These are phyloP conservation scores for Gamarada debralockiae DNA, from an alignment of 495 filamentous ascomycete genomes.

Conservation along the genomic window DNA sequence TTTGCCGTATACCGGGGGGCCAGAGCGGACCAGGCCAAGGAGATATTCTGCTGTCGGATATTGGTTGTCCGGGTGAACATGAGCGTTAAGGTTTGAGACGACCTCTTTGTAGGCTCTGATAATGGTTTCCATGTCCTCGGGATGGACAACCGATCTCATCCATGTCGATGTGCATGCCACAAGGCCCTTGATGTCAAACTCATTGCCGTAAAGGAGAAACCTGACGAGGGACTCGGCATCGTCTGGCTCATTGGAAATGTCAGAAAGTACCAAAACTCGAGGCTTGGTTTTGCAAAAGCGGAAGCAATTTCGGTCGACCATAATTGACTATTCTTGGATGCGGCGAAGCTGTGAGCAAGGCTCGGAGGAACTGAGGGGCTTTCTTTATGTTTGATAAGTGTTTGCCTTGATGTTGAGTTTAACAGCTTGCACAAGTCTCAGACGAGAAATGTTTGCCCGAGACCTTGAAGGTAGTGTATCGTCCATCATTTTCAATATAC, in stretches of 20 bases:
- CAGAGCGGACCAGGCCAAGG: constrained; percentile 8
- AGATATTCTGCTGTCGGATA: background rate
- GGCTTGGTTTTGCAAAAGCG: too few species aligned
- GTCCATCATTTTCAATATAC: too few species aligned
- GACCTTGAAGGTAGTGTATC: too few species aligned
- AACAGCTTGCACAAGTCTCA: too few species aligned
- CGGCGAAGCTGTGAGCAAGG: too few species aligned
- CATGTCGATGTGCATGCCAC: constrained; percentile 37
- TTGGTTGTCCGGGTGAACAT: background rate
- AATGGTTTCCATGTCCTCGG: constrained; percentile 36
- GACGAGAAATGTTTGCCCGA: too few species aligned
- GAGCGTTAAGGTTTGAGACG: constrained; percentile 32
- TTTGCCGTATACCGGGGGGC: constrained; percentile 32
- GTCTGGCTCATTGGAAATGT: constrained; percentile 41
- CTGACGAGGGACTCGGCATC: constrained; percentile 38
- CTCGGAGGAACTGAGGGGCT: too few species aligned
- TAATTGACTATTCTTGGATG: too few species aligned
- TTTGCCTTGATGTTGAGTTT: too few species aligned
- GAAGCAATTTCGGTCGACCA: too few species aligned
- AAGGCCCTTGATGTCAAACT: constrained; percentile 37
- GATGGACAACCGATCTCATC: constrained; percentile 30
- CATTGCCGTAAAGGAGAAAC: constrained; percentile 38
- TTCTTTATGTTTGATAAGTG: too few species aligned
- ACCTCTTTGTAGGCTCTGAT: constrained; percentile 35
- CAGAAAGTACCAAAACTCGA: constrained; percentile 36